Percentiles rank a stretch among this genome's conserved stretches.
These are phyloP conservation scores for Tephrocybe sp. DNA, from an alignment of 768 basidiomycete species.

Conservation along the genomic window DNA sequence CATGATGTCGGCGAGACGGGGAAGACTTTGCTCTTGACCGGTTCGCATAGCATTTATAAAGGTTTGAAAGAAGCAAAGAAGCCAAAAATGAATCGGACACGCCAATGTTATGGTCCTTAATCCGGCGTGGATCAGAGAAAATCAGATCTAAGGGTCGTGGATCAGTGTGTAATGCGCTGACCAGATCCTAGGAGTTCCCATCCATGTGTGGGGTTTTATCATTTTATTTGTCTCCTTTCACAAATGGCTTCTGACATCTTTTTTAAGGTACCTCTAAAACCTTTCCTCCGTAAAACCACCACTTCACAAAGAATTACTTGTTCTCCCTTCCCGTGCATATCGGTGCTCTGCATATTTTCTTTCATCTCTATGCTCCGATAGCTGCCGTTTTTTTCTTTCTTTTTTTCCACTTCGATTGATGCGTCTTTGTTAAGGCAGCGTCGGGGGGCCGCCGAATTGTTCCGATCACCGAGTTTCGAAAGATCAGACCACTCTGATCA, in stretches of 20 bases:
- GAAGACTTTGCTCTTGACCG: slow-evolving; percentile 34
- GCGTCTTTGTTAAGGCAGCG: slow-evolving; percentile 22
- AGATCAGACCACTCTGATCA: slow-evolving; percentile 15
- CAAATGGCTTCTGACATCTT: slow-evolving; percentile 33
- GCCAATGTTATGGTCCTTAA: slow-evolving; percentile 40
- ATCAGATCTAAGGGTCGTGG: slow-evolving; percentile 73
- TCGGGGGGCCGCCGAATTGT: slow-evolving; percentile 31
- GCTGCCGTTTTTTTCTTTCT: slow-evolving; percentile 1
- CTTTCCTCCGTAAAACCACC: slow-evolving; percentile 25
- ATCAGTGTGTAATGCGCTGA: slow-evolving; percentile 41
- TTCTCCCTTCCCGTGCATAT: not conserved
- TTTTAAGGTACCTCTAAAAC: slow-evolving; percentile 37
- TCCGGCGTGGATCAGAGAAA: slow-evolving; percentile 58
- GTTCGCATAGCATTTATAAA: slow-evolving; percentile 56
- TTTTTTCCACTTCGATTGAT: slow-evolving; percentile 17
- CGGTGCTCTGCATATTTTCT: not conserved
- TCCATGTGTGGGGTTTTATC: slow-evolving; percentile 39
- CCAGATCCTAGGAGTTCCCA: slow-evolving; percentile 43
- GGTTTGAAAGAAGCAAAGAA: slow-evolving; percentile 35
- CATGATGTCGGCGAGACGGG: slow-evolving; percentile 45
- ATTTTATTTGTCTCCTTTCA: slow-evolving; percentile 39
- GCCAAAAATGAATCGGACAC: slow-evolving; percentile 40
- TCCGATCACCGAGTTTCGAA: slow-evolving; percentile 34
- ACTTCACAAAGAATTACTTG: slow-evolving; percentile 11
- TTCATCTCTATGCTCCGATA: slow-evolving; percentile 1